These are phyloP conservation scores for Xylaria sp. DNA, from an alignment of 2,329 filamentous ascomycete genomes.

Conservation along the genomic window DNA sequence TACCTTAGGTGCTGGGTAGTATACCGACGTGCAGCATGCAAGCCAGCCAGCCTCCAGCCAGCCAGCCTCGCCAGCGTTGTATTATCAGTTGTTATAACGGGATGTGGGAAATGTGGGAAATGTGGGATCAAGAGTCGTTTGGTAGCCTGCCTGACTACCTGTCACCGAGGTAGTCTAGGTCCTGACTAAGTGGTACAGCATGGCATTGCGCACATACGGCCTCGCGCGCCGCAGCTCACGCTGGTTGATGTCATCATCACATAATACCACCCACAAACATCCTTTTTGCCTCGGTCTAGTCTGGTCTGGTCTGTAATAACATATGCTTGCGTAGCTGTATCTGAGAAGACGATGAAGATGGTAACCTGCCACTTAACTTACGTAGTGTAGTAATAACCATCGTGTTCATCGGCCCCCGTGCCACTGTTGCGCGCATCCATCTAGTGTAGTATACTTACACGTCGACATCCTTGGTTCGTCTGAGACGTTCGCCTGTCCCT, in stretches of 20 bases:
- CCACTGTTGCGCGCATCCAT: conserved; percentile 28
- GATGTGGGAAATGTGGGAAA: not conserved
- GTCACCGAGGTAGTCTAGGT: too few species aligned
- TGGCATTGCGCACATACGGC: conserved; percentile 6
- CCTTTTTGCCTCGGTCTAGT: not conserved
- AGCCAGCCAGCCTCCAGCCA: conserved; percentile 13
- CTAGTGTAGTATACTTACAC: too few species aligned
- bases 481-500: conserved; percentile 9
- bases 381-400: conserved; percentile 20
- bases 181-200: too few species aligned
- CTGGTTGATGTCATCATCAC: conserved; percentile 26
- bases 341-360: conserved; percentile 8
- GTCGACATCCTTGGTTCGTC: conserved; percentile 30
- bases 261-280: conserved; percentile 10
- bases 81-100: not conserved
- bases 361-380: conserved; percentile 21
- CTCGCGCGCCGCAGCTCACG: conserved; percentile 5
- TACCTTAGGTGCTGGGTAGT: not conserved
- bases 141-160: conserved; percentile 16
- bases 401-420: conserved; percentile 27
- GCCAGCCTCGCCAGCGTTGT: conserved; percentile 17
- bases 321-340: conserved; percentile 14
- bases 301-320: conserved; percentile 3
- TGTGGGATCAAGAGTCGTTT: conserved; percentile 11
- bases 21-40: not conserved